Evolutionary conservation across 2,329 filamentous ascomycete genomes (phyloP), one percentile per base, ranked within the genome.

Genomic region (Sordariomycetes sp.): DNA sequence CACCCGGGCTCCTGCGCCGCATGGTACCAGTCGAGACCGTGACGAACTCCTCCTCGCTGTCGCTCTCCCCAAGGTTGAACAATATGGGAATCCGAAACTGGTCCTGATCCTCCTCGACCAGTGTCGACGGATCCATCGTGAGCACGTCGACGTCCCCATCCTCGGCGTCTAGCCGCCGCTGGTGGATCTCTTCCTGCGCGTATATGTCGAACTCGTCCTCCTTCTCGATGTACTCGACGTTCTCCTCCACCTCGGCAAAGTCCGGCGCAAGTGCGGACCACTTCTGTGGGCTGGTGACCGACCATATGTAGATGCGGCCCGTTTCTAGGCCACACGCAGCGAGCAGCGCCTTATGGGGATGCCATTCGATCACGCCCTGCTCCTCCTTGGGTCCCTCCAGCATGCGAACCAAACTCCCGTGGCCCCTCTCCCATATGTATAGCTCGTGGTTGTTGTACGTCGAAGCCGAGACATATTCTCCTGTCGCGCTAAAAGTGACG

Each of bases 171-270:
- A 97, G 79, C 51, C 92, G 83, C 34, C 93, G 84, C 70, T 96
- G 93, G 68, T 95, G 90, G 59, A 97, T 86, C 70, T 97, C 93
- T 68, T 97, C 93, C 59, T 93, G 87, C 0, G 91, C 91, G 68
- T 97, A 94, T 59, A 97, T 95, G 70, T 99, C 95, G 65, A 99
- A 99, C 69, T 99, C 94, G 69, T 99, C 94, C 72, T 99, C 94
- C 59, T 84, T 83, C 71, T 99, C 94, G 50, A 95, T 83, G 69
- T 99, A 99, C 70, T 97, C 90, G 24, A 96, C 91, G 65, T 99
- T 99, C 72, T 99, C 94, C 72, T 99, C 94, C 16, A 99, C 91
- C 71, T 99, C 94, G 48, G 87, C 89, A 71, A 99, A 99, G 72
- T 99, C 95, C 0, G 94, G 94, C 6, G 95, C 95, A 34, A 99